phyloP scores from a whole-genome alignment of 257 asterid species.

The Galeopsis tetrahit region DNA sequence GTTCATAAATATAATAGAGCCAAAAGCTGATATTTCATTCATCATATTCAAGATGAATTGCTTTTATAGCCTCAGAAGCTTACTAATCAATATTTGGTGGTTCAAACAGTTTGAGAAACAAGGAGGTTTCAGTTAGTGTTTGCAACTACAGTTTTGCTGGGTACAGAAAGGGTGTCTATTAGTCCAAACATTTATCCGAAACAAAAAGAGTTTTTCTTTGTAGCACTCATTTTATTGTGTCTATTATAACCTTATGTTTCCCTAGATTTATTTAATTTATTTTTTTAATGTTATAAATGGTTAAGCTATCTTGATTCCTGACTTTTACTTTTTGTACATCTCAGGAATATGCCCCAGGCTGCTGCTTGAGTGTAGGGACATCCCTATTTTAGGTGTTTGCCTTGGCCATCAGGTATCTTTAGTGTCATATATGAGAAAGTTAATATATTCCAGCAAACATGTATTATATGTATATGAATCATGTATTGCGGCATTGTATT shows the following conservation, averaged over 20 bases:
- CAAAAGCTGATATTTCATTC: not conserved
- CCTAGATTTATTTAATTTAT: not conserved
- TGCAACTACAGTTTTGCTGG: not conserved
- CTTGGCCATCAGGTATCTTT: conserved; percentile 95
- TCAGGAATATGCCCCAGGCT: conserved; percentile 91
- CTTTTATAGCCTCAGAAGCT: not conserved
- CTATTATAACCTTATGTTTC: not conserved
- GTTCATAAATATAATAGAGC: not conserved
- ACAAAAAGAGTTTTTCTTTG: not conserved
- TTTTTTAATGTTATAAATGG: conserved; percentile 25
- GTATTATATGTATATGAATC: no score
- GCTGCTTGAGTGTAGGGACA: conserved; percentile 85
- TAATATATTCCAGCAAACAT: no score
- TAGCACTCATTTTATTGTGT: conserved; percentile 2
- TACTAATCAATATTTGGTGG: not conserved
- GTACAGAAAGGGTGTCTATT: not conserved
- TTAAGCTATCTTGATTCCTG: conserved; percentile 18
- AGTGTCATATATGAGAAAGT: not conserved
- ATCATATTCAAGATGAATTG: conserved; percentile 6
- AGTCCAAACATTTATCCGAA: not conserved
- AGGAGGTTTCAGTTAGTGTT: not conserved
- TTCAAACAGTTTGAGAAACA: conserved; percentile 7
- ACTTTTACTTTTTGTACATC: conserved; percentile 31
- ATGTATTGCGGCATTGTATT: no score
- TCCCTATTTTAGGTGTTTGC: conserved; percentile 96